Base-by-base conservation (phyloP, 345 rosid genomes). In the Bruguiera gymnorhiza region DNA sequence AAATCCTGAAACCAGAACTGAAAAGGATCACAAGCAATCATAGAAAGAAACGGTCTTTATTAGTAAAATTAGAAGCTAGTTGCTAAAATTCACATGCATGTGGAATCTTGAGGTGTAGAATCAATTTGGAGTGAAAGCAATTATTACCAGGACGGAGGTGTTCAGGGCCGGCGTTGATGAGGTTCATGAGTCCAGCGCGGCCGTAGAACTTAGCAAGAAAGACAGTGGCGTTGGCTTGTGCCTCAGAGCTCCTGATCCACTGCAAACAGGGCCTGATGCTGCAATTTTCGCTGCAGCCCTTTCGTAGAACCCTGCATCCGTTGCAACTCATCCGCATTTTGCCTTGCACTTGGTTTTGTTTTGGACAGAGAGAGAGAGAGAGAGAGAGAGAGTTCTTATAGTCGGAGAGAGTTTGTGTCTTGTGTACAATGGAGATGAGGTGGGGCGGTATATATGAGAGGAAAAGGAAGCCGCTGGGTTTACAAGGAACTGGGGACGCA, bases 181-280 rank as follows among this genome's bases (percentile, higher is more conserved):
- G 99, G 78, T 95, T 95, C 90, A 92, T 87, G 73, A 95, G 92
- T 0, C 98, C 99, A 1, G 98, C 97, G 31, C 99, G 96, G 69
- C 98, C 99, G 51, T 95, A 92, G 70, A 90, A 95, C 85, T 95
- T 95, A 55, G 99, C 99, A 29, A 95, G 92, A 68, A 95, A 95
- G 62, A 95, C 92, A 65, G 99, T 95, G 70, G 98, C 98, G 89
- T 95, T 82, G 53, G 96, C 97, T 36, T 95, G 99, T 23, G 97
- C 87, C 50, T 90, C 97, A 0, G 99, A 79, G 74, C 81, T 83
- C 60, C 83, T 87, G 92, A 95, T 95, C 99, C 99, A 95, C 70
- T 92, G 93, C n/a, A 95, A 81, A 69, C 99, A 90, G 8, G 99
- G 98, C 30, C 98, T 81, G 65, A 95, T 95, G 76, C 87, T 86